Base-by-base conservation (phyloP, 495 filamentous ascomycete species). In the Hypoxylon intermedium region DNA sequence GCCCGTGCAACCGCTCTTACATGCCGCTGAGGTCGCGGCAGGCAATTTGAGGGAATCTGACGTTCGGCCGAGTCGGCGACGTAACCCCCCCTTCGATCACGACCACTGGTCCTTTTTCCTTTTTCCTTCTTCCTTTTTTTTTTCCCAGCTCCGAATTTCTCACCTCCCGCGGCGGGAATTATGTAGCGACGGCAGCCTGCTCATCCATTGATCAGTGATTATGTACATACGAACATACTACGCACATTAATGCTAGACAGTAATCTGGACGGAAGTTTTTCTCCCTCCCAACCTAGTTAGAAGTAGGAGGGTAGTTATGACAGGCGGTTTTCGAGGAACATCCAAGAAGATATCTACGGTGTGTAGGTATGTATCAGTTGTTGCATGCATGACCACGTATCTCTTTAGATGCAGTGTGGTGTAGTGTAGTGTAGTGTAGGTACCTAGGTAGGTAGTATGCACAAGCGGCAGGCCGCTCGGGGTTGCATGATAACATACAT, bases 81-180 rank as follows among this genome's bases (percentile, higher is more conserved):
- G 12, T 38, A 6, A 57, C 49, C 40, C 26, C 28, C 26, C 31
- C 2, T 5, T 47, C 50, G 15, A 24, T 40, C 40, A 38, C 12
- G n/a, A 58, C 45, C 45, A 45, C 41, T 56, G 41, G 41, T 16
- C 48, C 53, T 23, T 23, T 45, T 30, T 26, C 2, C 24, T 28
- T 19, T 46, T n/a, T n/a, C n/a, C n/a, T n/a, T 16, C 48, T 49
- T 23, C 42, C 30, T 30, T 26, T 0, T 28, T 28, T 19, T 46
- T 50, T 54, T 65, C 57, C 56, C 62, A 65, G 62, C 56, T 52
- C 61, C 61, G 50, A 42, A 42, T 1, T 50, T 50, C 12, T 55
- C 61, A 60, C 62, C 62, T 60, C 62, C 62, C 62, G 62, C 56
- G 16, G 40, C 55, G 45, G 62, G 55, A 49, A 56, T 34, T 60